Evolutionary conservation across 257 asterid genomes (phyloP).

Genomic region (Nicotiana otophora): DNA sequence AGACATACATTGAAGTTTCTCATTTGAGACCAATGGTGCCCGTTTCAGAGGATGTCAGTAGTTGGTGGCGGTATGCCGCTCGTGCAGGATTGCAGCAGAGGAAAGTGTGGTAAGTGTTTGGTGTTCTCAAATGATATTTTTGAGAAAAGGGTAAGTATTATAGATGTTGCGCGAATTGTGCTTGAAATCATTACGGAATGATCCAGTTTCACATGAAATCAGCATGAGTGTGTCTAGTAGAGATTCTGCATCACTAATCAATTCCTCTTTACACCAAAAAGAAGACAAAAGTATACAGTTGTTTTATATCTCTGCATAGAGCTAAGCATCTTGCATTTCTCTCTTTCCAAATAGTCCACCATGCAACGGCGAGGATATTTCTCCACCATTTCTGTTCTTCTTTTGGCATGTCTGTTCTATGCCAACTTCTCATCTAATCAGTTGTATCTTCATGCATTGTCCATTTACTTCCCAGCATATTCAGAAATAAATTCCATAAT

Average conservation of each 20-base stretch:
- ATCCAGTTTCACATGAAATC: background rate
- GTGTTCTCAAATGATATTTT: background rate
- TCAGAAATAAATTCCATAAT: background rate
- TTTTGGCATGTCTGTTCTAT: background rate
- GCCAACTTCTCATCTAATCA: background rate
- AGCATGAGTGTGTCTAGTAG: background rate
- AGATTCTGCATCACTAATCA: background rate
- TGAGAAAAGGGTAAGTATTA: background rate
- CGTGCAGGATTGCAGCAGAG: conserved; percentile 86
- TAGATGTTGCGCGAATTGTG: conserved; percentile 1
- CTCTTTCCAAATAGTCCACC: background rate
- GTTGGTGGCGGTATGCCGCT: conserved; percentile 98
- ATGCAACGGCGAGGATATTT: background rate
- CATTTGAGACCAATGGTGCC: conserved; percentile 88
- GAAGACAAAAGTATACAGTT: background rate
- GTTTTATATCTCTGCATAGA: background rate
- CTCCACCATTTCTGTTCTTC: conserved; percentile 1
- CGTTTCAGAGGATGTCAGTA: conserved; percentile 45
- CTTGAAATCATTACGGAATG: conserved; percentile 3
- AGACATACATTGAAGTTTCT: conserved; percentile 66
- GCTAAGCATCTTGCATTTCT: background rate
- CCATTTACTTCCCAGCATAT: background rate
- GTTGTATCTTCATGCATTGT: conserved; percentile 3
- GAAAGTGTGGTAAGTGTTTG: conserved; percentile 66
- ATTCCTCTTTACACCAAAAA: background rate